These are phyloP conservation scores for Clarireedia hainanense DNA, from an alignment of 2,329 filamentous ascomycete genomes.

Conservation along the genomic window DNA sequence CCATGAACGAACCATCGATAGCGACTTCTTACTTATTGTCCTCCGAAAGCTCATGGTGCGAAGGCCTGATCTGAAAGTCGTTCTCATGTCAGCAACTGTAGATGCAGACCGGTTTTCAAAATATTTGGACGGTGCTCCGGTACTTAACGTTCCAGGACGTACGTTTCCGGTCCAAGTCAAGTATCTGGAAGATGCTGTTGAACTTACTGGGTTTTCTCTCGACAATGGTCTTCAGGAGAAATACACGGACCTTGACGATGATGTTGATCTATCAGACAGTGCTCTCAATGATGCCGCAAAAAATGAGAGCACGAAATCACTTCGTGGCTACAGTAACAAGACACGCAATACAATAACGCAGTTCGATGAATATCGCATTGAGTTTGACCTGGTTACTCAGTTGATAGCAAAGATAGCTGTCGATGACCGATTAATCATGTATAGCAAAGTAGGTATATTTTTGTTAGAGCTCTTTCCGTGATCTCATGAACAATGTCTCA, in stretches of 20 bases:
- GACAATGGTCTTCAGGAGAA: constrained; percentile 40
- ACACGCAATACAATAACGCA: constrained; percentile 68
- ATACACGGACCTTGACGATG: constrained; percentile 56
- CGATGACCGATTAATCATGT: constrained; percentile 56
- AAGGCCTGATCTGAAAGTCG: constrained; percentile 76
- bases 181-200: constrained; percentile 88
- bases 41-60: constrained; percentile 72
- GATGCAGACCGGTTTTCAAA: constrained; percentile 85
- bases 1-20: constrained; percentile 92
- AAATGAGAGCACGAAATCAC: constrained; percentile 52
- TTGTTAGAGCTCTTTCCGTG: no score
- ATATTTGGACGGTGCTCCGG: constrained; percentile 78
- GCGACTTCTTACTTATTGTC: constrained; percentile 90
- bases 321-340: constrained; percentile 65
- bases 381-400: constrained; percentile 77
- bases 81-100: constrained; percentile 96
- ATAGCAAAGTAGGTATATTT: constrained; percentile 47
- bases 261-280: constrained; percentile 40
- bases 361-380: constrained; percentile 86
- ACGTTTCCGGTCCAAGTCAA: constrained; percentile 87
- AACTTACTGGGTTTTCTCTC: constrained; percentile 67
- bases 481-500: no score
- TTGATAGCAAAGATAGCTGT: constrained; percentile 70
- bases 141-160: constrained; percentile 83
- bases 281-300: constrained; percentile 37